These are phyloP conservation scores for Pichia cephalocereana DNA, from an alignment of 805 yeast genomes.

Conservation along the genomic window DNA sequence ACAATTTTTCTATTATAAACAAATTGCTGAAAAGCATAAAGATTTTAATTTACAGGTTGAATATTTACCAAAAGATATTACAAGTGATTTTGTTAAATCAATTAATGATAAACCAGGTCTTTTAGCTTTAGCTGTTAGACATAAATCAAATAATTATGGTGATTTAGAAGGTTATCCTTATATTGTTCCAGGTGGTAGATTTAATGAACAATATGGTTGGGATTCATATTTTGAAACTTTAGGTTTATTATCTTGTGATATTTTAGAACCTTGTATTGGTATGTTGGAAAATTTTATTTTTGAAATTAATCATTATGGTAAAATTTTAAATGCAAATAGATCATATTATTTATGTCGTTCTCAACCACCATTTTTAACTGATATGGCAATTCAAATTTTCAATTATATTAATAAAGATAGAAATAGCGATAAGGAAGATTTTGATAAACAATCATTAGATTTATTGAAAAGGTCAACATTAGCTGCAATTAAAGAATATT, in stretches of 20 bases:
- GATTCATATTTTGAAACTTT: conserved; percentile 89
- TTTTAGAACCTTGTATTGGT: conserved; percentile 67
- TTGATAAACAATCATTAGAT: conserved; percentile 40
- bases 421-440: conserved; percentile 28
- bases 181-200: conserved; percentile 95
- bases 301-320: conserved; percentile 85
- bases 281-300: conserved; percentile 89
- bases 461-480: conserved; percentile 54
- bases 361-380: conserved; percentile 95
- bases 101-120: conserved; percentile 80
- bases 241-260: conserved; percentile 64
- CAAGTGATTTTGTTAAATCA: conserved; percentile 68
- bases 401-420: conserved; percentile 43
- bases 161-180: conserved; percentile 61
- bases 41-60: conserved; percentile 60
- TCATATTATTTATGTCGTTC: conserved; percentile 85
- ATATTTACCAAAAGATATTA: conserved; percentile 63
- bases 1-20: conserved; percentile 59
- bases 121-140: conserved; percentile 66
- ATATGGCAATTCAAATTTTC: conserved; percentile 71
- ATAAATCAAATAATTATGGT: conserved; percentile 21
- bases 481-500: conserved; percentile 84
- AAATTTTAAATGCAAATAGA: conserved; percentile 88
- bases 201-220: conserved; percentile 97
- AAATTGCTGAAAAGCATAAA: conserved; percentile 46